Evolutionary conservation across 1,284 basidiomycete species (phyloP), one percentile per base, ranked within the genome.

Genomic region (Trichosporon sp.): DNA sequence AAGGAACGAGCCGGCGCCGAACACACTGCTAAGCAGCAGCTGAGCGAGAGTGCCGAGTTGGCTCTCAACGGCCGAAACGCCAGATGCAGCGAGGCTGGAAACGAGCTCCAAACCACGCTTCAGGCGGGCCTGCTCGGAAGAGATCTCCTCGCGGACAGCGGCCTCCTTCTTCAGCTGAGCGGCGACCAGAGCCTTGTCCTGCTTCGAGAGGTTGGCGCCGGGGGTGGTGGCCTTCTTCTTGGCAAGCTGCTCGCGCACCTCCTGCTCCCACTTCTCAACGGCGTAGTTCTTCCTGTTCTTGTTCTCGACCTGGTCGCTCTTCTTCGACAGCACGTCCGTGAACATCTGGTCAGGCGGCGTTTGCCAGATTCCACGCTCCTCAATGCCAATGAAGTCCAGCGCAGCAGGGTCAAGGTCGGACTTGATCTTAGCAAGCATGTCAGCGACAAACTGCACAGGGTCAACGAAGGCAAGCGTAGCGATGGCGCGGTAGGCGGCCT

Each of bases 251-350:
- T 91, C 90, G 11, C 94, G 88, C n/a, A 96, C 85, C 73, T 98
- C 93, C 32, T 90, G 90, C 74, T 98, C 95, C 95, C 95, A 98
- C 76, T 92, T 90, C 13, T 92, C 90, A 29, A 95, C 90, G 58
- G 92, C 92, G 13, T 91, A 89, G 71, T 89, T 90, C 75, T 95
- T 96, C 38, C 92, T 91, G 80, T 95, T 95, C 74, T 86, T 89
- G 42, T 87, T 84, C 29, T 82, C 80, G 0, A 83, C 83, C 8
- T 86, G 85, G 6, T 85, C 85, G 75, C 90, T 89, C 72, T 87
- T 89, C 1, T 85, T 82, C 1, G 88, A 83, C 11, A 93, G 83
- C 3, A 93, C 91, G 81, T 96, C 92, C 32, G 92, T 85, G 73
- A 87, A 96, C 0, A 89, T 85, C 15, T 87, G 89, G 31, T 91